Evolutionary conservation across 1,284 basidiomycete species (phyloP), one percentile per base, ranked within the genome.

Genomic region (Ganoderma leucocontextum): DNA sequence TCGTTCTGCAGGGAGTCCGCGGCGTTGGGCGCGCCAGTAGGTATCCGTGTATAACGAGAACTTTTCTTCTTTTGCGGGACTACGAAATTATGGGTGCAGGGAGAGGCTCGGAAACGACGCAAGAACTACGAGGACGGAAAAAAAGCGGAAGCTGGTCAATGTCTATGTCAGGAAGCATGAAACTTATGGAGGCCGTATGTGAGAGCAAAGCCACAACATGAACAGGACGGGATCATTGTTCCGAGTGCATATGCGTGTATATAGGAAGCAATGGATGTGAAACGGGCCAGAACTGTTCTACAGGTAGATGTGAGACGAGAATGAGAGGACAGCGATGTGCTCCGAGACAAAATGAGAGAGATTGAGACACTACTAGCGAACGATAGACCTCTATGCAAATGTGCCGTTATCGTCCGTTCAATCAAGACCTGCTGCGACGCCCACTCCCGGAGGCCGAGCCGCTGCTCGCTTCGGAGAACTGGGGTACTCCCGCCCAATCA

Each of bases 81-180:
- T 35, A 55, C 15, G 33, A 33, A 29, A 52, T 1, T 44, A 9
- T 7, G 13, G 10, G 10, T 25, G 15, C 15, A 19, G 52, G 52
- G 52, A 35, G 58, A 59, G 58, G 35, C 22, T 41, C 58, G 60
- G 60, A 44, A 33, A 22, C 38, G 6, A 60, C 60, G 60, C 60
- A 42, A 60, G 60, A 60, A 60, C 39, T 42, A 60, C 29, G 39
- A 39, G 15, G 22, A 19, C 60, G 60, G 60, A 60, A 44, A 15
- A 19, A 10, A 42, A 29, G 15, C 60, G 60, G 60, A 60, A 60
- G 60, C 29, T 9, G 7, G 52, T 35, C 33, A 1, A 55, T 19
- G 17, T 35, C 33, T 8, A 55, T 19, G 17, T 55, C 52, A 55
- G 17, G 52, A 55, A 17, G 52, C 52, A 22, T 25, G 10, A 13